phyloP scores from a whole-genome alignment of 768 basidiomycete species.

The Chalciporus piperatus region DNA sequence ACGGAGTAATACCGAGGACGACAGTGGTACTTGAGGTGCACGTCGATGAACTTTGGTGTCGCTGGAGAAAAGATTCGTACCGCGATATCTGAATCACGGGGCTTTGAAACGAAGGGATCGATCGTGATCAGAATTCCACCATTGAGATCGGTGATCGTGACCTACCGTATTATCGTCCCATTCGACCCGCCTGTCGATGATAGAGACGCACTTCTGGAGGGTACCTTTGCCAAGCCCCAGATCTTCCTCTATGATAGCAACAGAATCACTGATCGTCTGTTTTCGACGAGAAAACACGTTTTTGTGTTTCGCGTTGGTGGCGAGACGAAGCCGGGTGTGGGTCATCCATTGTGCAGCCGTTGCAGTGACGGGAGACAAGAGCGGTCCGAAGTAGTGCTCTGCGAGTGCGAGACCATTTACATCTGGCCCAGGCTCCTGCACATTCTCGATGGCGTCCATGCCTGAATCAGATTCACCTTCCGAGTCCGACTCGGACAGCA shows the following conservation, averaged over 20 bases:
- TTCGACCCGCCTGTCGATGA: not conserved
- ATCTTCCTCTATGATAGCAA: slow-evolving; percentile 4
- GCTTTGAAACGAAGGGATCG: not conserved
- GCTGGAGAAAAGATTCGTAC: not conserved
- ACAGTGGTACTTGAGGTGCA: slow-evolving; percentile 13
- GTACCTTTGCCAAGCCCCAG: not conserved
- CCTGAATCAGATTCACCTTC: no score
- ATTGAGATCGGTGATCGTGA: not conserved
- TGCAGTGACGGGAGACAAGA: slow-evolving; percentile 5
- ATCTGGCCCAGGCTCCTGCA: not conserved
- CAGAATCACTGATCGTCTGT: not conserved
- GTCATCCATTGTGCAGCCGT: not conserved
- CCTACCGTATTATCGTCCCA: not conserved
- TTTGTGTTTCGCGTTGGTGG: not conserved
- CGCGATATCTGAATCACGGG: slow-evolving; percentile 1
- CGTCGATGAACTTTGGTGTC: slow-evolving; percentile 13
- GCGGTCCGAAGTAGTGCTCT: slow-evolving; percentile 6
- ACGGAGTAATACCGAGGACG: not conserved
- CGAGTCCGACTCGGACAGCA: not conserved
- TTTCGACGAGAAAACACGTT: not conserved
- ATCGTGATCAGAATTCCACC: not conserved
- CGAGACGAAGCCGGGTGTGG: slow-evolving; percentile 6
- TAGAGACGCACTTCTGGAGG: slow-evolving; percentile 9
- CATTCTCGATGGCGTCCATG: not conserved
- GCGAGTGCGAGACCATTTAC: slow-evolving; percentile 4